A percentile compares a stretch with the other conserved stretches of the same genome.
phyloP scores from a whole-genome alignment of 805 yeast species.

The Priceomyces fermenticarens region DNA sequence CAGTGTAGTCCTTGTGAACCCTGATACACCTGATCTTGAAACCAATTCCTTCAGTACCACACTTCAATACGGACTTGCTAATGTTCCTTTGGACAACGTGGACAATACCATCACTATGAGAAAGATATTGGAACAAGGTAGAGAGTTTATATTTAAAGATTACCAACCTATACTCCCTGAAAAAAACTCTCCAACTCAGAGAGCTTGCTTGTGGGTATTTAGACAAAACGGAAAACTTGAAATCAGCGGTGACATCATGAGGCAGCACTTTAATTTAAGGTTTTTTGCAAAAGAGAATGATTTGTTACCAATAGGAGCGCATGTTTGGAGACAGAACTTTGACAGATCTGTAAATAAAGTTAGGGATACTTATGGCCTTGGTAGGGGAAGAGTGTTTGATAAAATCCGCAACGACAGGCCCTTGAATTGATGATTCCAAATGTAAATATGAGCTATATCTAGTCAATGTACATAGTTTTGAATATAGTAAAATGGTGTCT shows the following conservation, averaged over 20 bases:
- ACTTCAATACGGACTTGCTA: constrained; percentile 73
- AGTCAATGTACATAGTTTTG: constrained; percentile 2
- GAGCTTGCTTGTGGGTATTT: constrained; percentile 88
- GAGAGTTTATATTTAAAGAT: constrained; percentile 38
- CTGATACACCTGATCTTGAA: constrained; percentile 80
- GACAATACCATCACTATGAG: constrained; percentile 54
- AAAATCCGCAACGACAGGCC: constrained; percentile 47
- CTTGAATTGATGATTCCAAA: constrained; percentile 6
- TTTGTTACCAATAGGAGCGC: constrained; percentile 84
- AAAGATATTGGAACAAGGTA: constrained; percentile 36
- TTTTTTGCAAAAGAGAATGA: constrained; percentile 52
- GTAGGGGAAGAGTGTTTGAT: constrained; percentile 71
- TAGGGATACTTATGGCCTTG: constrained; percentile 71
- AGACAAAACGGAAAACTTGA: constrained; percentile 50
- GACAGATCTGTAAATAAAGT: constrained; percentile 70
- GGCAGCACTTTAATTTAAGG: constrained; percentile 70
- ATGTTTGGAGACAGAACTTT: constrained; percentile 82
- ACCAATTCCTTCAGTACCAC: constrained; percentile 68
- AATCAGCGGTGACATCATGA: constrained; percentile 18
- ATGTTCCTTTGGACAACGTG: constrained; percentile 58
- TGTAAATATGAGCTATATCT: no score
- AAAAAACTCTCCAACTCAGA: constrained; percentile 77
- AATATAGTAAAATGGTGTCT: neutral
- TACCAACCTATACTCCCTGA: constrained; percentile 88
- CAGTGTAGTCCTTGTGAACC: constrained; percentile 80